A percentile compares a stretch with the other conserved stretches of the same genome.
Conservation (phyloP, 805 yeast genomes). For the Candida arabinofermentans region DNA sequence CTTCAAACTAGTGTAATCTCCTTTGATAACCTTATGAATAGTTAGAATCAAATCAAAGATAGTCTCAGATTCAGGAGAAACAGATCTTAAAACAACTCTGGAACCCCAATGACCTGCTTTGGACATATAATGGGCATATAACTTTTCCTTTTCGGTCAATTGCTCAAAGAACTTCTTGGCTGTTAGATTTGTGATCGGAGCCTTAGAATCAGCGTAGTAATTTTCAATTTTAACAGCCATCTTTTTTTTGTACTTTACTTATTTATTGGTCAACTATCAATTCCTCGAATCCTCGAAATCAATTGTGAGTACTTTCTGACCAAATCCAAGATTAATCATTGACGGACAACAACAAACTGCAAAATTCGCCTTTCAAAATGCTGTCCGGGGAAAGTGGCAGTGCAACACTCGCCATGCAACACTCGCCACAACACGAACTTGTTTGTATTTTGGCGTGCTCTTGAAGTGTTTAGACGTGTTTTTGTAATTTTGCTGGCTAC, state of each 20-base stretch:
- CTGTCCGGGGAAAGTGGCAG: slow-evolving; percentile 1
- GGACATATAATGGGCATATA: slow-evolving; percentile 79
- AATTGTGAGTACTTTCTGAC: too few relatives aligned
- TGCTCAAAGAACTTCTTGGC: slow-evolving; percentile 68
- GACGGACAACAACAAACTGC: too few relatives aligned
- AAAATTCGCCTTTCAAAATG: not conserved
- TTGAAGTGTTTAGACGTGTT: too few relatives aligned
- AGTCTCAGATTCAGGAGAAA: slow-evolving; percentile 74
- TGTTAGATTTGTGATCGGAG: slow-evolving; percentile 68
- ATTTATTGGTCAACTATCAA: too few relatives aligned
- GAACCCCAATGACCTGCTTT: slow-evolving; percentile 84
- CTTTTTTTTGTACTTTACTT: too few relatives aligned
- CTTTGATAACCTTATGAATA: slow-evolving; percentile 49
- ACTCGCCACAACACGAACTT: not conserved
- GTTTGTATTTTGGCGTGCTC: not conserved
- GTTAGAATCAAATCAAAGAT: slow-evolving; percentile 67
- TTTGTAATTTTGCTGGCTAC: too few relatives aligned
- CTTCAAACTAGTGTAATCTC: slow-evolving; percentile 40
- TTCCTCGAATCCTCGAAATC: too few relatives aligned
- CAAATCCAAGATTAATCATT: too few relatives aligned
- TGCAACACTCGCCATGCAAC: not conserved
- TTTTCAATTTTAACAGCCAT: slow-evolving; percentile 17
- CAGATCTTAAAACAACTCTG: slow-evolving; percentile 73
- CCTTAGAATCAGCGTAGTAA: slow-evolving; percentile 52
- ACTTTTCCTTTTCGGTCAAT: slow-evolving; percentile 54